These are phyloP conservation scores for Shiraia sp. DNA, from an alignment of 2,329 filamentous ascomycete genomes.

Conservation along the genomic window DNA sequence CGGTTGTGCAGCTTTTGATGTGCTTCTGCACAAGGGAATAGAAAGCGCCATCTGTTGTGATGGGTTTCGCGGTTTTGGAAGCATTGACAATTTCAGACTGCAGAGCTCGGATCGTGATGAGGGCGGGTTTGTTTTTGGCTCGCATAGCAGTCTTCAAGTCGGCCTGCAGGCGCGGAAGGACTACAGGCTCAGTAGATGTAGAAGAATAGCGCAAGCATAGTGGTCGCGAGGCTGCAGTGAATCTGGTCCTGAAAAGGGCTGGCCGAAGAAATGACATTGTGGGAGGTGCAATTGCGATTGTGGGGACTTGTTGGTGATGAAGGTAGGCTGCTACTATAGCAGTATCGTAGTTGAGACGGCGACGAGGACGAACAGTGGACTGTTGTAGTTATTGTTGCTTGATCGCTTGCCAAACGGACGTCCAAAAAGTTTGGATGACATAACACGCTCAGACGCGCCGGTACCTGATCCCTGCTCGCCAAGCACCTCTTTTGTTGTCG, in stretches of 20 bases:
- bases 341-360: neutral
- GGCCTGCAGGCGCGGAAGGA: conserved; percentile 50
- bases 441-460: conserved; percentile 20
- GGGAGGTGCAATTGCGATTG: conserved; percentile 1
- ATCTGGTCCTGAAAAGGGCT: conserved; percentile 16
- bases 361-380: neutral
- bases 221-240: conserved; percentile 14
- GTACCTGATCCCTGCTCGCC: conserved; percentile 24
- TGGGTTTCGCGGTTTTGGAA: conserved; percentile 71
- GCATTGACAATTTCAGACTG: conserved; percentile 74
- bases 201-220: conserved; percentile 26
- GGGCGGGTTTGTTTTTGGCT: conserved; percentile 59
- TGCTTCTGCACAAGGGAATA: conserved; percentile 69
- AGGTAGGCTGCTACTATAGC: conserved; percentile 1
- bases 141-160: conserved; percentile 55
- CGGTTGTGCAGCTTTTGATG: conserved; percentile 60
- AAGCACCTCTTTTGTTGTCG: conserved; percentile 36
- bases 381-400: too few relatives aligned
- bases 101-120: conserved; percentile 69
- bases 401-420: neutral
- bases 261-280: conserved; percentile 34
- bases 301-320: conserved; percentile 4
- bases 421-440: conserved; percentile 14
- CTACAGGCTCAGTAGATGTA: conserved; percentile 16
- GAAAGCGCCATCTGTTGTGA: conserved; percentile 71